phyloP scores from a whole-genome alignment of 148 eudicot genomes.

The Gaultheria prostrata region DNA sequence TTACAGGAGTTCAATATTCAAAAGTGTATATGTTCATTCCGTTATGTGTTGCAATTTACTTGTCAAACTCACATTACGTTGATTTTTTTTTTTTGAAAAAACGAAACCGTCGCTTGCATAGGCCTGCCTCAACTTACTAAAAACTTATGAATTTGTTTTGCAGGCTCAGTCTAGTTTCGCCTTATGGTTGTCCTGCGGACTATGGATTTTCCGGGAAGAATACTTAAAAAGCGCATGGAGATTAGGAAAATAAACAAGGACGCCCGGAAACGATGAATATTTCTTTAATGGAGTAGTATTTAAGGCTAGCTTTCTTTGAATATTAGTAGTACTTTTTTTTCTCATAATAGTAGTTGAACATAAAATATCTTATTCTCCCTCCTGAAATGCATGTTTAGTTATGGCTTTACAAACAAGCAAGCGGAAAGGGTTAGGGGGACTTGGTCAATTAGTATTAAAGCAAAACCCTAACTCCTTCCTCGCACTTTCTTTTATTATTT shows the following conservation, averaged over 20 bases:
- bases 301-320: background rate
- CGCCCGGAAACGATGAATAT: background rate
- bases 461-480: background rate
- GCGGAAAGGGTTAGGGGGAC: background rate
- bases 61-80: background rate
- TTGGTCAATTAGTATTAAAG: background rate
- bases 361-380: background rate
- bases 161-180: conserved; percentile 15
- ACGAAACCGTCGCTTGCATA: no score
- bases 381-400: conserved; percentile 11
- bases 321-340: background rate
- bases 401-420: background rate
- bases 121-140: background rate
- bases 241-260: background rate
- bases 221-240: background rate
- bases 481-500: background rate
- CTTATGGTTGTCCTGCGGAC: background rate
- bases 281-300: background rate
- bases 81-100: background rate
- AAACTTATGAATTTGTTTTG: background rate
- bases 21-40: background rate
- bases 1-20: background rate
- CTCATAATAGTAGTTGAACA: background rate
- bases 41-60: background rate
- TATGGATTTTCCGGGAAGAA: background rate